Percentiles rank a stretch among this genome's conserved stretches.
Conservation (phyloP, 345 rosid species). For the Melastoma malabathricum region DNA sequence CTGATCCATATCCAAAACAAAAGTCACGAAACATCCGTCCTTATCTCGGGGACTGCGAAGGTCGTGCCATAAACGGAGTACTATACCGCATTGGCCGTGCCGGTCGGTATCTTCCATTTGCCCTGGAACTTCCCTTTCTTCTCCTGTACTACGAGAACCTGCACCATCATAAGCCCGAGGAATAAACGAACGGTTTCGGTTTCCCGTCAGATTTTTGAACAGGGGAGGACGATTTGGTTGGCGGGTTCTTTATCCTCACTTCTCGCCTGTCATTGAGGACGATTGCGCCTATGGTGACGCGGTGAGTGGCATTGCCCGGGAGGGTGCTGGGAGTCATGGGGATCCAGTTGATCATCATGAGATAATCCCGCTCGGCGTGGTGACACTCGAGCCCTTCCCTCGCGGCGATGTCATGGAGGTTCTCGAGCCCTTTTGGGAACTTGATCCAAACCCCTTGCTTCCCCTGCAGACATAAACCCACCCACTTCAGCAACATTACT, state of each 20-base stretch:
- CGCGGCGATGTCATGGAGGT: conserved; percentile 58
- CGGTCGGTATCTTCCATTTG: conserved; percentile 86
- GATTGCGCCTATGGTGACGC: conserved; percentile 60
- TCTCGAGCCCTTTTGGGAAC: conserved; percentile 42
- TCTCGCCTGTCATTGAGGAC: conserved; percentile 58
- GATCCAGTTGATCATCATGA: conserved; percentile 81
- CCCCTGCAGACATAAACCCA: conserved; percentile 38
- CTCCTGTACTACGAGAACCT: conserved; percentile 81
- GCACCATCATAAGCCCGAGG: neutral
- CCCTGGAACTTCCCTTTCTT: conserved; percentile 45
- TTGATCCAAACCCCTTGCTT: conserved; percentile 77
- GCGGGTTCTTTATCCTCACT: conserved; percentile 20
- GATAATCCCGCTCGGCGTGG: conserved; percentile 72
- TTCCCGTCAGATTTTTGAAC: neutral
- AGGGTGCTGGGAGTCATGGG: conserved; percentile 45
- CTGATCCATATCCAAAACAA: conserved; percentile 15
- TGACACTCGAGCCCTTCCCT: conserved; percentile 73
- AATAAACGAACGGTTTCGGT: neutral
- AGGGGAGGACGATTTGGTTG: no score
- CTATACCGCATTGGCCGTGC: conserved; percentile 61
- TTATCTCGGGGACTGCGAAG: neutral
- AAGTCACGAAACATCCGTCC: neutral
- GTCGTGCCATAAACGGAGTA: neutral
- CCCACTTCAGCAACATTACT: neutral
- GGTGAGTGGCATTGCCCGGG: conserved; percentile 71